Evolutionary conservation across 768 basidiomycete species (phyloP), one percentile per base, ranked within the genome.

Genomic region (Suillus plorans): DNA sequence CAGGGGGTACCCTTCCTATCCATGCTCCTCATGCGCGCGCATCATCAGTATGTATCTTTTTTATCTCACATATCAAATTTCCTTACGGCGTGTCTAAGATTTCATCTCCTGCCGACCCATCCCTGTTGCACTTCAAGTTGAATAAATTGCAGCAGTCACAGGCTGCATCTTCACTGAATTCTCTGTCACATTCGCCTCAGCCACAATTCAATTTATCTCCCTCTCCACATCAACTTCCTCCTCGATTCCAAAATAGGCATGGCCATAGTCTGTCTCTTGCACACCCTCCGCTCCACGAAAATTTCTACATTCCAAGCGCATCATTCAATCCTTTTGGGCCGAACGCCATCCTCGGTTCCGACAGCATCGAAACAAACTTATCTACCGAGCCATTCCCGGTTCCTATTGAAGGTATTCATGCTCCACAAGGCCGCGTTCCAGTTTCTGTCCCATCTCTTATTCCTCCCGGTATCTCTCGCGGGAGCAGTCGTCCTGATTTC

Each of bases 81-180:
- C 16, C 52, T 49, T 42, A 53, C 53, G 57, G 61, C 37, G 41
- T 55, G 36, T 64, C 44, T 28, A 71, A 95, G 93, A 91, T 94
- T 77, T 94, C 93, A 2, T 94, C 92, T n/a, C 92, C 93, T 36
- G 92, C 92, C 5, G 93, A 94, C 72, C 92, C 93, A 36, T 89
- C 90, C 22, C 76, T 95, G 28, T 80, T 95, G 22, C 83, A 87
- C 68, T 93, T 90, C 78, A 94, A 92, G 75, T 80, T 94, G 52
- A 92, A 92, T 78, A 92, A 92, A 76, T 80, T 95, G 12, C 92
- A 92, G 67, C 89, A 89, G 76, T 83, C 89, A 0, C 90, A 91
- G 69, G 77, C 74, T 61, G 77, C 77, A 20, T 83, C 84, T 4
- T 78, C 82, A 4, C 72, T 80, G 1, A 81, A 80, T 61, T 91